These are phyloP conservation scores for Staphylotrichum tortipilum DNA, from an alignment of 495 filamentous ascomycete genomes.

Conservation along the genomic window DNA sequence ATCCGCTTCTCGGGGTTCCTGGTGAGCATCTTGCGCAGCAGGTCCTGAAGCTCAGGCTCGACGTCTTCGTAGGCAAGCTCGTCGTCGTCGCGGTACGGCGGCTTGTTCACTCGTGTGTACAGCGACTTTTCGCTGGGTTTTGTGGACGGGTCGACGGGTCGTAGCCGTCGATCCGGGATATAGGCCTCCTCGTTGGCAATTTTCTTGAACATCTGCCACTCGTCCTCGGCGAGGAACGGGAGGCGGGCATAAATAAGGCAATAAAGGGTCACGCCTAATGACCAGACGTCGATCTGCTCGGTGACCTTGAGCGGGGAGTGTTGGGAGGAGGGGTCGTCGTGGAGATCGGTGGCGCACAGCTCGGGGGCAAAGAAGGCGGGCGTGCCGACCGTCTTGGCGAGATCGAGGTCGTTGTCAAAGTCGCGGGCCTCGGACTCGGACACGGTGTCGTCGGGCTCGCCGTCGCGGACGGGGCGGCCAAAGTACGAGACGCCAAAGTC, in stretches of 20 bases:
- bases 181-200: slow-evolving; percentile 87
- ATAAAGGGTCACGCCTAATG: slow-evolving; percentile 89
- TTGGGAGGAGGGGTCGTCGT: slow-evolving; percentile 18
- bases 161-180: slow-evolving; percentile 72
- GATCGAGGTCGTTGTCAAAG: slow-evolving; percentile 81
- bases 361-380: slow-evolving; percentile 97
- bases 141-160: slow-evolving; percentile 58
- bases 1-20: slow-evolving; percentile 88
- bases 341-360: slow-evolving; percentile 74
- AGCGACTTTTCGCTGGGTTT: slow-evolving; percentile 39
- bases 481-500: slow-evolving; percentile 98
- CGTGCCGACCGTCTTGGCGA: slow-evolving; percentile 96
- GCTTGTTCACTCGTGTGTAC: slow-evolving; percentile 46
- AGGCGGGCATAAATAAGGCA: slow-evolving; percentile 89
- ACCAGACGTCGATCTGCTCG: slow-evolving; percentile 89
- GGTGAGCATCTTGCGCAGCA: slow-evolving; percentile 70
- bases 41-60: slow-evolving; percentile 69
- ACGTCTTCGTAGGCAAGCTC: slow-evolving; percentile 79
- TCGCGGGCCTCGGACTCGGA: slow-evolving; percentile 77
- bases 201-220: slow-evolving; percentile 79
- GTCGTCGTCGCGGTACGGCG: slow-evolving; percentile 49
- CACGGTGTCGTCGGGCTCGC: slow-evolving; percentile 67
- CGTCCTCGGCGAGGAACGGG: slow-evolving; percentile 84
- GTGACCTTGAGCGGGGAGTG: slow-evolving; percentile 49
- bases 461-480: slow-evolving; percentile 68